Evolutionary conservation across 2,329 filamentous ascomycete species (phyloP).

Genomic region (Xylariaceae sp.): DNA sequence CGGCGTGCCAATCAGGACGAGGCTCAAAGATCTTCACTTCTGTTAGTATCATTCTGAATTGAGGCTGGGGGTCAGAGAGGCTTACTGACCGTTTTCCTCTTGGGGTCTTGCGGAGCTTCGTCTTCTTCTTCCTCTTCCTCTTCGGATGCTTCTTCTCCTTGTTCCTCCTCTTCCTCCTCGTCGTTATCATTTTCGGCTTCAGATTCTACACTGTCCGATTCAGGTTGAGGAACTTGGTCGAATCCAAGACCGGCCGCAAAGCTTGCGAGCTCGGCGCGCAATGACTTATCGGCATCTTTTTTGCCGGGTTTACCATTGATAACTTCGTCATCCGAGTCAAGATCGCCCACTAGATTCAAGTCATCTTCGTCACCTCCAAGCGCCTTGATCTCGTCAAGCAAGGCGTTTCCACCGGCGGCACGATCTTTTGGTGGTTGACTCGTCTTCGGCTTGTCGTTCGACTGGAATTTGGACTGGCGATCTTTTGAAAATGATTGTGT

Average conservation of each 20-base stretch:
- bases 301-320: conserved; percentile 30
- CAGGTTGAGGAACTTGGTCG: conserved; percentile 36
- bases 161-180: conserved; percentile 16
- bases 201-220: conserved; percentile 36
- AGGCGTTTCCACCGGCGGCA: conserved; percentile 30
- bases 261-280: conserved; percentile 47
- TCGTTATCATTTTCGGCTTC: conserved; percentile 32
- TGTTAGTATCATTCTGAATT: conserved; percentile 13
- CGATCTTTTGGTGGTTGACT: conserved; percentile 3
- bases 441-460: conserved; percentile 5
- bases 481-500: conserved; percentile 15
- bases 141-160: conserved; percentile 3
- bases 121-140: conserved; percentile 21
- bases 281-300: conserved; percentile 40
- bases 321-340: conserved; percentile 47
- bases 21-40: conserved; percentile 48
- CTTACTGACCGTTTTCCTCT: conserved; percentile 41
- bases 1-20: conserved; percentile 52
- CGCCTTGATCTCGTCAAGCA: conserved; percentile 59
- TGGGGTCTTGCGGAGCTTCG: conserved; percentile 28
- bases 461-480: conserved; percentile 10
- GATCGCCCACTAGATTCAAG: conserved; percentile 53
- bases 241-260: conserved; percentile 49
- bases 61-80: conserved; percentile 19
- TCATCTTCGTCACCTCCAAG: conserved; percentile 63